Evolutionary conservation across 352 stramenopile species (phyloP).

Genomic region (Pythium scleroteichum): DNA sequence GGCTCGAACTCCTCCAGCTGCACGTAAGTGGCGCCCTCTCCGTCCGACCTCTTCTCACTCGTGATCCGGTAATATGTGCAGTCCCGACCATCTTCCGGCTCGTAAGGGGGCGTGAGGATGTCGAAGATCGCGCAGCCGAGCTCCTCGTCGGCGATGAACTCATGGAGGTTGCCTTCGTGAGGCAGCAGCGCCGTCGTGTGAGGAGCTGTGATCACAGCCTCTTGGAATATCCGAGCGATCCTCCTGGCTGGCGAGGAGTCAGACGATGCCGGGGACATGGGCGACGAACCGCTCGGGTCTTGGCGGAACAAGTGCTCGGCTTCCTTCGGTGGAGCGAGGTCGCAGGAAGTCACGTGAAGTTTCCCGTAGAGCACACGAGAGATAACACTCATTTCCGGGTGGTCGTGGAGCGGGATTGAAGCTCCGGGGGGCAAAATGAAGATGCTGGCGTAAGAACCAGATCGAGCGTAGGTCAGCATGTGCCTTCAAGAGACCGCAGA

Average conservation of each 20-base stretch:
- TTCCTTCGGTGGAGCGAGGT: constrained; percentile 41
- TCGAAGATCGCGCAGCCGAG: constrained; percentile 84
- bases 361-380: constrained; percentile 79
- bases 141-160: constrained; percentile 69
- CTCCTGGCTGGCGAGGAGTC: constrained; percentile 5
- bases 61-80: constrained; percentile 76
- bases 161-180: constrained; percentile 71
- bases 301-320: constrained; percentile 14
- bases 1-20: constrained; percentile 53
- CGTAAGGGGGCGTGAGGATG: constrained; percentile 86
- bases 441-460: constrained; percentile 46
- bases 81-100: constrained; percentile 58
- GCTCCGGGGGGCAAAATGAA: constrained; percentile 78
- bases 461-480: background rate
- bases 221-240: constrained; percentile 43
- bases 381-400: constrained; percentile 85
- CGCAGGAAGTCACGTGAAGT: constrained; percentile 63
- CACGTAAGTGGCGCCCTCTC: constrained; percentile 17
- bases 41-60: constrained; percentile 21
- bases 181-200: constrained; percentile 73
- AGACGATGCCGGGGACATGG: background rate
- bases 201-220: constrained; percentile 49
- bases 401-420: constrained; percentile 78
- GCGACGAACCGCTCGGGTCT: constrained; percentile 15
- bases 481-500: background rate